Percentiles rank a stretch among this genome's conserved stretches.
Evolutionary conservation across 352 stramenopile genomes (phyloP).

Genomic region (Globisporangium uncinulatum): DNA sequence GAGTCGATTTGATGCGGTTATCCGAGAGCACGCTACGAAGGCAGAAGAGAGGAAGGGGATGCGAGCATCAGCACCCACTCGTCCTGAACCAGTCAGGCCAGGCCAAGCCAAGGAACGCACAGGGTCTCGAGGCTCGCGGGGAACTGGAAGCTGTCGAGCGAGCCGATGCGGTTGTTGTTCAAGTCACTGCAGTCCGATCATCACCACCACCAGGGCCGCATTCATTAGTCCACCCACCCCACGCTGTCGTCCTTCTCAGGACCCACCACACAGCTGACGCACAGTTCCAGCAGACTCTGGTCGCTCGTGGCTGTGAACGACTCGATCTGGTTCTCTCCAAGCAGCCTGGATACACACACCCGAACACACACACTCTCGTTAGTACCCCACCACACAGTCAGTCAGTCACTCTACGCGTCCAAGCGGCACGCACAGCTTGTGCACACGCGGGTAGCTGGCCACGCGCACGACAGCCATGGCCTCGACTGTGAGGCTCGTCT

Average conservation of each 20-base stretch:
- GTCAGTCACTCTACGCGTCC: constrained; percentile 8
- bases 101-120: constrained; percentile 10
- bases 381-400: constrained; percentile 2
- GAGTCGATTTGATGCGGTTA: constrained; percentile 11
- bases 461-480: constrained; percentile 10
- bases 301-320: not conserved
- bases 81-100: not conserved
- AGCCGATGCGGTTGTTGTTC: constrained; percentile 25
- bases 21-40: constrained; percentile 10
- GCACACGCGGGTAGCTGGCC: constrained; percentile 13
- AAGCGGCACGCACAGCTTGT: constrained; percentile 10
- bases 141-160: constrained; percentile 20
- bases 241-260: not conserved
- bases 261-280: not conserved
- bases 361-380: constrained; percentile 15
- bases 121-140: constrained; percentile 18
- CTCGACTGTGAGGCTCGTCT: constrained; percentile 7
- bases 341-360: constrained; percentile 37
- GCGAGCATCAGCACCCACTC: not conserved
- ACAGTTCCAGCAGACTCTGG: not conserved
- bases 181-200: constrained; percentile 16
- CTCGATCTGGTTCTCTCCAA: constrained; percentile 11
- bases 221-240: too few relatives aligned
- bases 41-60: not conserved
- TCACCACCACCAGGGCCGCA: not conserved